Base-by-base conservation (phyloP, 2,329 filamentous ascomycete genomes). In the Verticillium dahliae region DNA sequence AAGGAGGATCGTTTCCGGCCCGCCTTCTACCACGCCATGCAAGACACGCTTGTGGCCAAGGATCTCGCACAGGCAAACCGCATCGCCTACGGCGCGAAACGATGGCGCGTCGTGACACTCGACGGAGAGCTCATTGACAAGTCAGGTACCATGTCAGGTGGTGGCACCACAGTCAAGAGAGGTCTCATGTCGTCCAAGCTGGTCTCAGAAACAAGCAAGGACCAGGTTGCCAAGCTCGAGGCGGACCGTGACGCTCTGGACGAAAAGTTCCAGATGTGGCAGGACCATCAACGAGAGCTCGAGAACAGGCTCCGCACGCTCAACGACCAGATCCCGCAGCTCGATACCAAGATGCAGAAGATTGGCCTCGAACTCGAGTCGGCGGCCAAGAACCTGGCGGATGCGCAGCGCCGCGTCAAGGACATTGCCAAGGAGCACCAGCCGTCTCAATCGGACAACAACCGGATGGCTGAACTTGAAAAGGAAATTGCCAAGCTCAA, bases 121-220 rank as follows among this genome's bases (percentile, higher is more conserved):
- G 92, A 93, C 63, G 95, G 95, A 57, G 93, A 97, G 74, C 83
- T 99, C 59, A 98, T 99, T 67, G 95, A 99, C 78, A 96, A 96
- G 73, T 97, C 94, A 1, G 95, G 95, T 81, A 98, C 95, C 39
- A 98, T 99, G 95, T 97, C 91, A 62, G 95, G 95, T 80, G 95
- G 95, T 81, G 95, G 95, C 61, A 94, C 86, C 56, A 90, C 91
- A 15, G 91, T 95, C 61, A 93, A 94, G 69, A 92, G 89, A 71
- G 96, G 96, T 0, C 87, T 92, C 62, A 99, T 99, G 96, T 98
- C 94, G 0, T 96, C 93, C 11, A 98, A 97, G 76, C 87, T 96
- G 56, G 88, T 90, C n/a, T 85, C 91, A 1, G 92, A 96, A 62
- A 90, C 90, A 15, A 90, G 87, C 59, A 93, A 92, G 73, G 94